A percentile compares a stretch with the other conserved stretches of the same genome.
Evolutionary conservation across 2,329 filamentous ascomycete species (phyloP).

Genomic region (Epichloe bromicola): DNA sequence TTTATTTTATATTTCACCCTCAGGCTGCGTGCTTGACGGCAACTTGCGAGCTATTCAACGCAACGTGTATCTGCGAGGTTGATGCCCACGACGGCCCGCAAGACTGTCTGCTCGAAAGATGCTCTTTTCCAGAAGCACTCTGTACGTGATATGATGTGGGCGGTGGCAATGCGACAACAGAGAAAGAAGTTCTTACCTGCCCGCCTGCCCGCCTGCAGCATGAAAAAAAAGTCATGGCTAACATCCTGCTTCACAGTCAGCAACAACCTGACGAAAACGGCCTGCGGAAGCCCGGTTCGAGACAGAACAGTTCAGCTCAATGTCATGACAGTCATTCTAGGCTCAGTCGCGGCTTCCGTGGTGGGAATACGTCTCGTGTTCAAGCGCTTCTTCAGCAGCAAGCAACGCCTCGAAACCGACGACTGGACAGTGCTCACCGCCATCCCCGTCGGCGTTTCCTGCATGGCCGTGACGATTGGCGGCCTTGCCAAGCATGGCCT

Average conservation of each 20-base stretch:
- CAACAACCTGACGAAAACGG: background rate
- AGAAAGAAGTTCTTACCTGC: no score
- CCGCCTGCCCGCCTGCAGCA: no score
- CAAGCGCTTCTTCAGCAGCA: constrained; percentile 21
- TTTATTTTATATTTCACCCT: background rate
- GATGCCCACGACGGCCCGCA: background rate
- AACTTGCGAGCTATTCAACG: background rate
- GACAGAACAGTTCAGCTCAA: background rate
- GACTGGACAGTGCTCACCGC: constrained; percentile 22
- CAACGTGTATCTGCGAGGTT: background rate
- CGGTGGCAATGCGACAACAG: no score
- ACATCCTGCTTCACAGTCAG: background rate
- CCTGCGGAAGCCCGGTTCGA: background rate
- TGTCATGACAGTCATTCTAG: background rate
- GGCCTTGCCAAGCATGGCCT: constrained; percentile 23
- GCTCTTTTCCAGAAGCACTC: background rate
- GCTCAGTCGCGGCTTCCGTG: constrained; percentile 13
- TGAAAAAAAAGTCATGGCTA: no score
- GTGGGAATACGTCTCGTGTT: constrained; percentile 24
- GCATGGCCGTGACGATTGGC: constrained; percentile 16
- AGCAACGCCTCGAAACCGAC: constrained; percentile 19
- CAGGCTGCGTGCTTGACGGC: background rate
- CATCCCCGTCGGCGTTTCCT: constrained; percentile 15
- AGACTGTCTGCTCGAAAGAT: background rate
- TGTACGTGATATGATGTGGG: background rate